Evolutionary conservation across 441 rosid genomes (phyloP).

Genomic region (Corymbia citriodora): DNA sequence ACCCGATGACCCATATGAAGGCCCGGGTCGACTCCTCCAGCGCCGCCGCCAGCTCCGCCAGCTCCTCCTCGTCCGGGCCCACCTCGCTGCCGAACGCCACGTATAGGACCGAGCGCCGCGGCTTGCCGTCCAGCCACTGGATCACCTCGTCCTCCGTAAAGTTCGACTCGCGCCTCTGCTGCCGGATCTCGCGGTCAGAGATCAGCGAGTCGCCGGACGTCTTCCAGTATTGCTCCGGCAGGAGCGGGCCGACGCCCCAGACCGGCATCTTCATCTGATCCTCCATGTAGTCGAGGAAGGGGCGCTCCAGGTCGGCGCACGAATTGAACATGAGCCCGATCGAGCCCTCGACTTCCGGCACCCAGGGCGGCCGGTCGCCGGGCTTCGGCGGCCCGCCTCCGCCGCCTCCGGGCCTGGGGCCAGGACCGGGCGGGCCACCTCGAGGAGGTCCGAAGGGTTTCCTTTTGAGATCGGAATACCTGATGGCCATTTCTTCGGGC

Average conservation of each 20-base stretch:
- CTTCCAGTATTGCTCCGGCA: slow-evolving; percentile 31
- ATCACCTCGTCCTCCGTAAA: slow-evolving; percentile 11
- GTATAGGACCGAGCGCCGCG: slow-evolving; percentile 33
- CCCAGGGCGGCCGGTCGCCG: slow-evolving; percentile 22
- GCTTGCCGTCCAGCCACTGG: slow-evolving; percentile 33
- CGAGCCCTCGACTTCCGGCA: slow-evolving; percentile 7
- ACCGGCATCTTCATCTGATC: slow-evolving; percentile 12
- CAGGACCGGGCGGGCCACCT: neutral
- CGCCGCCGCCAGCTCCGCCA: slow-evolving; percentile 23
- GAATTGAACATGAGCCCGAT: slow-evolving; percentile 23
- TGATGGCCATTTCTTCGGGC: slow-evolving; percentile 22
- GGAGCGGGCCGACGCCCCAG: slow-evolving; percentile 30
- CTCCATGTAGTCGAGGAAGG: slow-evolving; percentile 18
- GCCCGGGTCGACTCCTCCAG: slow-evolving; percentile 24
- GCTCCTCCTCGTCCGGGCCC: slow-evolving; percentile 35
- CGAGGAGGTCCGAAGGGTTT: slow-evolving; percentile 7
- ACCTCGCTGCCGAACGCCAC: slow-evolving; percentile 47
- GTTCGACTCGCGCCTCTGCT: neutral
- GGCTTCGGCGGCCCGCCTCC: slow-evolving; percentile 8
- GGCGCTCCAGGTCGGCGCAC: slow-evolving; percentile 17
- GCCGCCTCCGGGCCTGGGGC: neutral
- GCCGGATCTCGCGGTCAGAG: slow-evolving; percentile 17
- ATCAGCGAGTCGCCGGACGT: slow-evolving; percentile 7
- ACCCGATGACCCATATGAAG: slow-evolving; percentile 45
- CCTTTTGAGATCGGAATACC: slow-evolving; percentile 11